Conservation (phyloP, 345 rosid genomes). For the Cardiospermum halicacabum region DNA sequence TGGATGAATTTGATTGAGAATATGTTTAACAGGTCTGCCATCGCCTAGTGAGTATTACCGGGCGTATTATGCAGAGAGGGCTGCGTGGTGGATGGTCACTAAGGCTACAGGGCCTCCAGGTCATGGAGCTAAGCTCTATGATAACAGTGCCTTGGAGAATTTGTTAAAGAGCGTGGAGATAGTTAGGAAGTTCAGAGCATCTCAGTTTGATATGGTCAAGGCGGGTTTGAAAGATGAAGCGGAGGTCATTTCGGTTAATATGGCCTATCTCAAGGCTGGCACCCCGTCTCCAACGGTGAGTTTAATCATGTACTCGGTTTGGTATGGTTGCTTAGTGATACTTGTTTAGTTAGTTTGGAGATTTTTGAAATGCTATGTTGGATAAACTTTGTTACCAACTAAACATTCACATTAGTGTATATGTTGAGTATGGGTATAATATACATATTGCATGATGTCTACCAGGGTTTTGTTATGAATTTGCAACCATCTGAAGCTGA, state of each 20-base stretch:
- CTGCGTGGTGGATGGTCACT: constrained; percentile 81
- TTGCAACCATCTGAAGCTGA: constrained; percentile 97
- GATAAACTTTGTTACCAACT: not conserved
- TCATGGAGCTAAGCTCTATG: constrained; percentile 91
- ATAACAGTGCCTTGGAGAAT: constrained; percentile 89
- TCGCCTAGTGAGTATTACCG: constrained; percentile 66
- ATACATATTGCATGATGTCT: constrained; percentile 4
- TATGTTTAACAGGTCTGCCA: constrained; percentile 69
- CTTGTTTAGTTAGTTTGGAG: not conserved
- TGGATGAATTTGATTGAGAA: not conserved
- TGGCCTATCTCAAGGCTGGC: constrained; percentile 85
- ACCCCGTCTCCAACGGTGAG: constrained; percentile 93
- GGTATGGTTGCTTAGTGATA: not conserved
- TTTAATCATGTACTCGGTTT: not conserved
- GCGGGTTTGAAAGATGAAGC: constrained; percentile 80
- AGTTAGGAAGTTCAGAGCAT: constrained; percentile 81
- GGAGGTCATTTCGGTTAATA: constrained; percentile 79
- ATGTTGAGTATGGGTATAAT: not conserved
- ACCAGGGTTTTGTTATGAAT: constrained; percentile 92
- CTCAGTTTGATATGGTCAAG: constrained; percentile 85
- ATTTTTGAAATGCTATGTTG: not conserved
- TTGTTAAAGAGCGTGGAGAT: constrained; percentile 75
- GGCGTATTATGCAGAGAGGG: constrained; percentile 74
- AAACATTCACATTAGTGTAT: not conserved
- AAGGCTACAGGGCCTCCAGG: constrained; percentile 96